Conservation (phyloP, 768 basidiomycete genomes). For the Tephrocybe rancida region DNA sequence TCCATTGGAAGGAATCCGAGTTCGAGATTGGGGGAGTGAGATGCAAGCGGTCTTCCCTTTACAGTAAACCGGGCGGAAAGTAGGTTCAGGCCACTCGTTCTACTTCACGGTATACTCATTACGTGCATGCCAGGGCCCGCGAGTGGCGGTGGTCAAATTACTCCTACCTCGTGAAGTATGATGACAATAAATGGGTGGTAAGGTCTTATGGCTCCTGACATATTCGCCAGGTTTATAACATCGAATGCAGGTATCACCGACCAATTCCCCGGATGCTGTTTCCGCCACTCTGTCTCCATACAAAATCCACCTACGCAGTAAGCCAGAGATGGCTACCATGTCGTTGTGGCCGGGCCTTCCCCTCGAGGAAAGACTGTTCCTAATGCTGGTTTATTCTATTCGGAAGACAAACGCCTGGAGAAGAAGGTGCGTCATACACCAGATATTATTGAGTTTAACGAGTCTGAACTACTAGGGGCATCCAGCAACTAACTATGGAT, state of each 20-base stretch:
- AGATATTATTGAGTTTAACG: no score
- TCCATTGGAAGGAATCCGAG: conserved; percentile 7
- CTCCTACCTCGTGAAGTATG: conserved; percentile 1
- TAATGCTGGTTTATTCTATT: conserved; percentile 13
- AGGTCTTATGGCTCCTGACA: background rate
- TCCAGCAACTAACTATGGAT: no score
- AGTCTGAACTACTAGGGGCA: no score
- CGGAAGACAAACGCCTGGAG: conserved; percentile 9
- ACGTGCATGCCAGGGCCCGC: background rate
- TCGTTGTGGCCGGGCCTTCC: conserved; percentile 1
- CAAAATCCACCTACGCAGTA: background rate
- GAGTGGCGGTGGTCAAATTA: conserved; percentile 5
- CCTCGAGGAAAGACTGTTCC: conserved; percentile 4
- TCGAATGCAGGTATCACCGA: background rate
- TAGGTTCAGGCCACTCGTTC: background rate
- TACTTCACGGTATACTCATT: background rate
- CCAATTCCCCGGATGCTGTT: background rate
- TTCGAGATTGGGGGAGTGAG: conserved; percentile 7
- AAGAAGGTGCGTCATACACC: no score
- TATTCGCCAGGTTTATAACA: background rate
- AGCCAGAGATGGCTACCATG: background rate
- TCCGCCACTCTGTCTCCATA: background rate
- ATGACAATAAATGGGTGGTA: conserved; percentile 5
- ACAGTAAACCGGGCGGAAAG: background rate
- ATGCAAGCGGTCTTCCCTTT: background rate